Evolutionary conservation across 495 filamentous ascomycete genomes (phyloP).

Genomic region (Penicillium dipodomyicola): DNA sequence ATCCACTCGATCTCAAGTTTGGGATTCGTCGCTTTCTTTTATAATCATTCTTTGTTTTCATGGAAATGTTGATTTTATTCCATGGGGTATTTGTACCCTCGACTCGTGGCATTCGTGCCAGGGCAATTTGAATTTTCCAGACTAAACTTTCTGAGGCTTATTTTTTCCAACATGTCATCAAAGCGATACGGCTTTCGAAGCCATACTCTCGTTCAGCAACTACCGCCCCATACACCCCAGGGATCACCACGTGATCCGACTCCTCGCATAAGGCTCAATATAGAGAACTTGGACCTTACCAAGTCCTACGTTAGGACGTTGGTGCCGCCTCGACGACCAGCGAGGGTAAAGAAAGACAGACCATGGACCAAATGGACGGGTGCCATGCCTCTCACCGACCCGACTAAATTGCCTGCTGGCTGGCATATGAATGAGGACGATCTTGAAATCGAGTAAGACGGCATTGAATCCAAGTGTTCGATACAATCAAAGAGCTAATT

Average conservation of each 20-base stretch:
- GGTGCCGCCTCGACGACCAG: neutral
- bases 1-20: neutral
- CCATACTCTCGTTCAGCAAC: neutral
- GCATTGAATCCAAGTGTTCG: neutral
- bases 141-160: neutral
- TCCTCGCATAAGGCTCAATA: neutral
- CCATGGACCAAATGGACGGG: neutral
- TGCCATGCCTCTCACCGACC: neutral
- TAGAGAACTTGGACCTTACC: neutral
- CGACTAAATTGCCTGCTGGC: neutral
- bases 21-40: neutral
- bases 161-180: neutral
- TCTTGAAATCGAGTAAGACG: neutral
- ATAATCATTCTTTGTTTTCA: neutral
- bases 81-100: neutral
- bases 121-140: neutral
- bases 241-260: neutral
- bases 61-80: neutral
- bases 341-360: neutral
- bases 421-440: conserved; percentile 7
- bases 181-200: neutral
- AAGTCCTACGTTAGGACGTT: neutral
- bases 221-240: neutral
- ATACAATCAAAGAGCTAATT: neutral
- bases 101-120: neutral